Base-by-base conservation (phyloP, 176 grass and related monocot species). In the Areca catechu region DNA sequence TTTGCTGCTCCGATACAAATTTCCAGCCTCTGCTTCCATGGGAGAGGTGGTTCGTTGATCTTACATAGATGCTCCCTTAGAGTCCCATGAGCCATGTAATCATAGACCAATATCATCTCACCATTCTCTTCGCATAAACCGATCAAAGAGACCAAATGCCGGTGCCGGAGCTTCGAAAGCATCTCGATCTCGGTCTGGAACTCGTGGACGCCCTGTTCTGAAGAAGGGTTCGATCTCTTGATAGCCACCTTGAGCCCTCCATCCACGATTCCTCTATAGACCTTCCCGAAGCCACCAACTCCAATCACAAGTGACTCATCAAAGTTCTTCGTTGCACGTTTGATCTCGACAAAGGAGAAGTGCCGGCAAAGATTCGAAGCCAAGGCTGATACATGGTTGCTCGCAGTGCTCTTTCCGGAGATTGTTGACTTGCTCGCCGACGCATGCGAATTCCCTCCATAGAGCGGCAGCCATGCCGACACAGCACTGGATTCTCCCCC, bases 51-150 rank as follows among this genome's bases (percentile, higher is more conserved):
- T n/a, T 47, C 47, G 58, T 47, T 61, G 58, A 17, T 14, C 58
- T 61, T 61, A 18, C 47, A 61, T 17, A 61, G 28, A 29, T 61
- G 58, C 58, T 61, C 58, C 58, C 58, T 30, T 25, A 61, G 27
- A 19, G 58, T 61, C 15, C 58, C 58, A 18, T 61, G 58, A 17
- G 17, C 58, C 58, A 61, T 61, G 58, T 61, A 61, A 29, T 61
- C 58, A 18, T 61, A 43, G 12, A 61, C 58, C 58, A 61, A 37
- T 28, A 61, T 61, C 58, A 61, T 61, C 58, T 61, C 58, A 9
- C n/a, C 58, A 18, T 61, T 61, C 58, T 61, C 58, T 37, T 61
- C 58, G 58, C 58, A 61, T 28, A 30, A 61, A n/a, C 58, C 58
- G 17, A 61, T 61, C n/a, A 61, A 18, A 18, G 58, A 61, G 58